Evolutionary conservation across 2,329 filamentous ascomycete genomes (phyloP).

Genomic region (Talaromyces sp.): DNA sequence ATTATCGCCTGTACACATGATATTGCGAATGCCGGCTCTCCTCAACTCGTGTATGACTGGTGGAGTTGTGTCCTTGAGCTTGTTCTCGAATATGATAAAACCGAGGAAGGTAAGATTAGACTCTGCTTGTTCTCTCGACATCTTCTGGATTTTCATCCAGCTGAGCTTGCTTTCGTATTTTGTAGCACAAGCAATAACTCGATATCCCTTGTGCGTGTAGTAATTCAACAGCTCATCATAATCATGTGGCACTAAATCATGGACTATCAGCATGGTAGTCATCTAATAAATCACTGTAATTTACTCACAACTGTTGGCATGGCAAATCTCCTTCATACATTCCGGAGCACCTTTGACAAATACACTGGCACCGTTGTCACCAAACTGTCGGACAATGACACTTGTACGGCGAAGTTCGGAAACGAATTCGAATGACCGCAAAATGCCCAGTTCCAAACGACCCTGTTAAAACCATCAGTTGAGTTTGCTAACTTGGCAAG

Average conservation of each 20-base stretch:
- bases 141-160: slow-evolving; percentile 93
- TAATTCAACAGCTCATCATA: slow-evolving; percentile 84
- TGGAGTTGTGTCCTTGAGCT: slow-evolving; percentile 83
- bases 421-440: slow-evolving; percentile 91
- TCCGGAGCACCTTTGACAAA: slow-evolving; percentile 97
- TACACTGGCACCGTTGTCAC: slow-evolving; percentile 75
- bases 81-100: slow-evolving; percentile 99
- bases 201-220: slow-evolving; percentile 93
- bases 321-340: slow-evolving; percentile 91
- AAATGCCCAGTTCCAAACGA: slow-evolving; percentile 78
- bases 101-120: slow-evolving; percentile 80
- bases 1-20: slow-evolving; percentile 98
- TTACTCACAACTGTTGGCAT: slow-evolving; percentile 67
- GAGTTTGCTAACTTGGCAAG: neutral
- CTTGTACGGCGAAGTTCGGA: slow-evolving; percentile 88
- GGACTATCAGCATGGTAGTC: neutral
- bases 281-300: neutral
- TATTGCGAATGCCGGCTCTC: slow-evolving; percentile 75
- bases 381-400: slow-evolving; percentile 85
- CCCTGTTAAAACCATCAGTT: slow-evolving; percentile 16
- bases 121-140: slow-evolving; percentile 82
- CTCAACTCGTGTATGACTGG: slow-evolving; percentile 76
- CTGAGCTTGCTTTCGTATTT: slow-evolving; percentile 83
- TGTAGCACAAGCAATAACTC: slow-evolving; percentile 91
- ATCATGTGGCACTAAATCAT: slow-evolving; percentile 63